Evolutionary conservation across 2,329 filamentous ascomycete genomes (phyloP).

Genomic region (Hypoxylon sp.): DNA sequence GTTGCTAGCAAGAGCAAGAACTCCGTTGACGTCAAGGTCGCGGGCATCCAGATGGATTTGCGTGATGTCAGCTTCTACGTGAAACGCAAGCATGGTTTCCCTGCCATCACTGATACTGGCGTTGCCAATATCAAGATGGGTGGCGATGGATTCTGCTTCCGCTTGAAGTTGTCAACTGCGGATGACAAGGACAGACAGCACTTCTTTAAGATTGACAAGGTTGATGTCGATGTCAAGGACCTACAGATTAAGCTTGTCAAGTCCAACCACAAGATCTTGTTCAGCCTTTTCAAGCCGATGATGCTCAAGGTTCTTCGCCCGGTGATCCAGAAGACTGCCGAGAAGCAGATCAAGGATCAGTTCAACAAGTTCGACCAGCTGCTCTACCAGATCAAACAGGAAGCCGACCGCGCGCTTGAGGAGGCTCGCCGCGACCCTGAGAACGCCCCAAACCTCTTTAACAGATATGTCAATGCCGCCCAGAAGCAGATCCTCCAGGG

Average conservation of each 20-base stretch:
- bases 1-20: constrained; percentile 85
- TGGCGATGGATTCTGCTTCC: constrained; percentile 90
- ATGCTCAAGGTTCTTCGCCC: constrained; percentile 87
- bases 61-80: constrained; percentile 93
- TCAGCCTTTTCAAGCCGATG: constrained; percentile 87
- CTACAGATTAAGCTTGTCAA: constrained; percentile 91
- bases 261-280: constrained; percentile 94
- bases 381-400: constrained; percentile 82
- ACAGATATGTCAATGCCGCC: constrained; percentile 81
- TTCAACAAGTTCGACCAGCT: constrained; percentile 81
- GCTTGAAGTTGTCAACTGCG: constrained; percentile 86
- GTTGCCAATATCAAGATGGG: constrained; percentile 89
- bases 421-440: constrained; percentile 77
- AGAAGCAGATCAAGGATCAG: constrained; percentile 89
- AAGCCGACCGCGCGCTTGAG: constrained; percentile 79
- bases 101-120: constrained; percentile 86
- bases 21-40: constrained; percentile 82
- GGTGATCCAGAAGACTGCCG: constrained; percentile 85
- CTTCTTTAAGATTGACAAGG: constrained; percentile 95
- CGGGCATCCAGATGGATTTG: constrained; percentile 93
- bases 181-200: constrained; percentile 80
- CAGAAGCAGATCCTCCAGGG: constrained; percentile 80
- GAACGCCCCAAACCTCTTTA: constrained; percentile 85
- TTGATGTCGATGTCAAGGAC: constrained; percentile 84
- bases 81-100: constrained; percentile 95